Conservation (phyloP, 2,329 filamentous ascomycete genomes). For the Bisporella sp. region DNA sequence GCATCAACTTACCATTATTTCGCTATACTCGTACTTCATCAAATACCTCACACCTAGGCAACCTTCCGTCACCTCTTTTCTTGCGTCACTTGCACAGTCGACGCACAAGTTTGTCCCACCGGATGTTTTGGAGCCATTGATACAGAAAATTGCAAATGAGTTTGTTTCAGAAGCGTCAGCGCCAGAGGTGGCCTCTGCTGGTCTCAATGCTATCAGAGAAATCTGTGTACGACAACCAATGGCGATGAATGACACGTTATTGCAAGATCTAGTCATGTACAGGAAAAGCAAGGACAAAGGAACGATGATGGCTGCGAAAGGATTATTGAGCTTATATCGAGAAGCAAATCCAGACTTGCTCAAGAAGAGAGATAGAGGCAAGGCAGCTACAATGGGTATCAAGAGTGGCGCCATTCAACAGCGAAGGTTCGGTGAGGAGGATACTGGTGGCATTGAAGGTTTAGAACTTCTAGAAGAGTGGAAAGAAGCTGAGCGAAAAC, state of each 20-base stretch:
- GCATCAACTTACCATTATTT: constrained; percentile 84
- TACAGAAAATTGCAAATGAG: constrained; percentile 96
- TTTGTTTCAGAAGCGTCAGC: constrained; percentile 95
- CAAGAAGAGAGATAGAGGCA: constrained; percentile 83
- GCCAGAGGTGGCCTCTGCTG: constrained; percentile 83
- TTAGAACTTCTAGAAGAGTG: constrained; percentile 85
- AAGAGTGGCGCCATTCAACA: constrained; percentile 69
- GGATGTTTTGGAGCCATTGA: constrained; percentile 80
- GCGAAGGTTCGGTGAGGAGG: constrained; percentile 76
- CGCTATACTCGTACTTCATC: constrained; percentile 88
- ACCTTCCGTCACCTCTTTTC: constrained; percentile 77
- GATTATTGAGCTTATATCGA: constrained; percentile 81
- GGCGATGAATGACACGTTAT: constrained; percentile 92
- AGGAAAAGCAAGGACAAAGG: constrained; percentile 97
- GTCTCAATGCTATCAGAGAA: constrained; percentile 90
- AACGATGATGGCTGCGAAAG: constrained; percentile 97
- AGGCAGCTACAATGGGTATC: constrained; percentile 79
- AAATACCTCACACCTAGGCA: constrained; percentile 87
- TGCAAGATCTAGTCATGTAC: constrained; percentile 94
- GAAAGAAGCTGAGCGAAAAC: constrained; percentile 82
- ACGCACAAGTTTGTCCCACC: constrained; percentile 88
- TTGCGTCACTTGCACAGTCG: constrained; percentile 86
- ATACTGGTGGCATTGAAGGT: constrained; percentile 77
- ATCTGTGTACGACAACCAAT: constrained; percentile 88
- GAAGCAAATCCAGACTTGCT: constrained; percentile 87